Evolutionary conservation across 2,329 filamentous ascomycete species (phyloP), one percentile per base, ranked within the genome.

Genomic region (Sphaceloma murrayae): DNA sequence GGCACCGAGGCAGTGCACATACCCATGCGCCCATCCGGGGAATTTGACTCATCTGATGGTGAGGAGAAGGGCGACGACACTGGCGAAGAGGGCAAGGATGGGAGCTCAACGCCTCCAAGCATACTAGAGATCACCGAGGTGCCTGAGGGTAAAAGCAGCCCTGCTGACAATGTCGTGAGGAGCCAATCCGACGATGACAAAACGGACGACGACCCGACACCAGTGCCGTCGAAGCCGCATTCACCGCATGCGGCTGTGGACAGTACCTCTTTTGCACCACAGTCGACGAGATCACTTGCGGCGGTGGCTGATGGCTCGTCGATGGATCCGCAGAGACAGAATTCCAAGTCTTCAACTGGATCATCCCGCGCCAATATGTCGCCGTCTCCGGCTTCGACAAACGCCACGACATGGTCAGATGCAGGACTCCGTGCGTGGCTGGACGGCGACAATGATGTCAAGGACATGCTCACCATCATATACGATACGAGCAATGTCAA

Each of bases 401-500:
- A 73, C 19, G 72, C 74, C 14, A 73, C 80, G 18, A 76, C 78
- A 0, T 98, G 91, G 91, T 89, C 86, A 50, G 89, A 96, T 61
- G 73, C 78, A 46, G 85, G 79, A 54, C 74, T 98, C 19, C 78
- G 86, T 48, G 81, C 84, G 10, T 98, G 95, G 64, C 82, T 96
- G 56, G 89, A 96, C 53, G 58, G 58, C 36, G 86, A 91, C 53
- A 80, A 80, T 24, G 86, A 94, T 51, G 86, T 98, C 53, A 78
- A 85, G 40, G 89, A 98, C 59, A 75, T 96, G 59, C 73, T 96
- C 42, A 75, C 88, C 27, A 83, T 98, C 49, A 86, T 98, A 19
- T 88, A 94, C 58, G 88, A 96, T 64, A 94, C 88, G 61, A 83
- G 79, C 10, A 84, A 88, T 48, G 79, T 93, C 11, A 74, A 78